Percentiles rank a stretch among this genome's conserved stretches.
These are phyloP conservation scores for Colletotrichum tofieldiae DNA, from an alignment of 2,329 filamentous ascomycete species.

Conservation along the genomic window DNA sequence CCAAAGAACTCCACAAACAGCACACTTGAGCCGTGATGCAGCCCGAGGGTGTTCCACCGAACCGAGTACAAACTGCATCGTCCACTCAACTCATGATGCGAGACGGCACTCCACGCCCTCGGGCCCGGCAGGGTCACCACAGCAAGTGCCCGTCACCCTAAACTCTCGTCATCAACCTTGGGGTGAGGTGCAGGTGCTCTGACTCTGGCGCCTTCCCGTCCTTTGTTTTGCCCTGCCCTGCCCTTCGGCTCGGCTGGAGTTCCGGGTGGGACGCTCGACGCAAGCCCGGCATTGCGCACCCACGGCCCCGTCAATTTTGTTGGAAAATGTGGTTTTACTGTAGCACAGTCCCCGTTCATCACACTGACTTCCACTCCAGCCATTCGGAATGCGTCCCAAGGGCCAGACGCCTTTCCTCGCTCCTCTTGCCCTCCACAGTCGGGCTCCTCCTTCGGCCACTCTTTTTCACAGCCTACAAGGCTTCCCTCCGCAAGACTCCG, in stretches of 20 bases:
- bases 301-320: constrained; percentile 16
- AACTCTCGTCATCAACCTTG: constrained; percentile 13
- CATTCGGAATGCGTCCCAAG: constrained; percentile 37
- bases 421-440: constrained; percentile 24
- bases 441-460: constrained; percentile 14
- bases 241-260: constrained; percentile 39
- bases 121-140: constrained; percentile 12
- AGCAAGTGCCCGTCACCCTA: constrained; percentile 6
- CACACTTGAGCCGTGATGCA: background rate
- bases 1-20: background rate
- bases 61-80: background rate
- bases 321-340: constrained; percentile 23
- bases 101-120: background rate
- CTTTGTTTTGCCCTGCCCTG: background rate
- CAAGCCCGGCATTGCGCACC: constrained; percentile 25
- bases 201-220: constrained; percentile 2
- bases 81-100: constrained; percentile 1
- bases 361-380: constrained; percentile 34
- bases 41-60: constrained; percentile 1
- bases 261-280: constrained; percentile 27
- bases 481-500: constrained; percentile 41
- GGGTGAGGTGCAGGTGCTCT: constrained; percentile 18
- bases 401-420: constrained; percentile 8
- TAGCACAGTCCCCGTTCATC: constrained; percentile 12
- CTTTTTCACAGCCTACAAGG: constrained; percentile 18